These are phyloP conservation scores for Hirschioporus abietinus DNA, from an alignment of 768 basidiomycete genomes.

Conservation along the genomic window DNA sequence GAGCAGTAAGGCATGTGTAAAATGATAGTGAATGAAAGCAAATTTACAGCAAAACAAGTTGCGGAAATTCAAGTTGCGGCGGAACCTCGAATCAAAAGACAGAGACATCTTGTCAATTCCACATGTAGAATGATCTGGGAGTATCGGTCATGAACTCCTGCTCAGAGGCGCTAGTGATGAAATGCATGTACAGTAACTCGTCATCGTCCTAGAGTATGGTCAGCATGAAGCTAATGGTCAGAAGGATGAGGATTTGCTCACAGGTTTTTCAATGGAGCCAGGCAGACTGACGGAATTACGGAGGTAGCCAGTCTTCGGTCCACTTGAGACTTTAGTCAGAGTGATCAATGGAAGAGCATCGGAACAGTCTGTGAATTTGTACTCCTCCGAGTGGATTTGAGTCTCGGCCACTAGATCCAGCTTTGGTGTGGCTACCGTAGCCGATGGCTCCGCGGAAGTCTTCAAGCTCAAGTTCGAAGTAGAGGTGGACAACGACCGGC, in stretches of 20 bases:
- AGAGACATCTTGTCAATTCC: background rate
- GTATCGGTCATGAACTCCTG: background rate
- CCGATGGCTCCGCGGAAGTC: slow-evolving; percentile 19
- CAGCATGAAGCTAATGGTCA: background rate
- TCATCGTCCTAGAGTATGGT: background rate
- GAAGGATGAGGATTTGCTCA: background rate
- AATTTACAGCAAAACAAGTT: too few species aligned
- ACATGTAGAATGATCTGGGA: too few species aligned
- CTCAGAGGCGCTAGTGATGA: background rate
- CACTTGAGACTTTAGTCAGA: background rate
- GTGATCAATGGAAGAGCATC: background rate
- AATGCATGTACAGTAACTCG: background rate
- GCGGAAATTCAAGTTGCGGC: too few species aligned
- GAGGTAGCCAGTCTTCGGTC: background rate
- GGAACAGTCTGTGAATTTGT: background rate
- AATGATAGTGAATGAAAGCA: too few species aligned
- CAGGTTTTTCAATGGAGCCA: background rate
- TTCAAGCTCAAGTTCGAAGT: slow-evolving; percentile 15
- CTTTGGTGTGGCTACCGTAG: slow-evolving; percentile 10
- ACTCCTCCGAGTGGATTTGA: background rate
- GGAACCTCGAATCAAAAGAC: background rate
- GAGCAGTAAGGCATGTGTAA: background rate
- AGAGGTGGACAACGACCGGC: background rate
- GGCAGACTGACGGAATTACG: background rate
- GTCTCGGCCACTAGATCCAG: slow-evolving; percentile 4